A percentile compares a stretch with the other conserved stretches of the same genome.
Evolutionary conservation across 2,329 filamentous ascomycete species (phyloP).

Genomic region (Akanthomyces muscarius): DNA sequence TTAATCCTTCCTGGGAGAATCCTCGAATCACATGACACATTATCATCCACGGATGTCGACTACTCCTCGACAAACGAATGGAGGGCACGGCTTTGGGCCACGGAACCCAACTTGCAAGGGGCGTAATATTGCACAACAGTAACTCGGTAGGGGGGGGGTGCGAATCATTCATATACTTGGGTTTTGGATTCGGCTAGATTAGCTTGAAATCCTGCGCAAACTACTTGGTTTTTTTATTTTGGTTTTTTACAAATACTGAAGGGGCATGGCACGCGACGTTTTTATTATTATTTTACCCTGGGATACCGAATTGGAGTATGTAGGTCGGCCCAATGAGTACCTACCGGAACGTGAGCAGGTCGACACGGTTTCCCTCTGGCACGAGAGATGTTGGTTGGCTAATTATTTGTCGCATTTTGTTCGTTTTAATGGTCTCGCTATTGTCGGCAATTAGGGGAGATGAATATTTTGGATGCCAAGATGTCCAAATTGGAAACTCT

Average conservation of each 20-base stretch:
- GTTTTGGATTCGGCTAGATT: neutral
- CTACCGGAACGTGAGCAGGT: neutral
- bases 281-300: neutral
- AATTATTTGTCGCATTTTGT: neutral
- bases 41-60: neutral
- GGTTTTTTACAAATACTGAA: neutral
- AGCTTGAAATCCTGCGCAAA: neutral
- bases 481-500: neutral
- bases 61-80: neutral
- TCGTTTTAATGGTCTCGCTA: neutral
- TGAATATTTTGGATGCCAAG: neutral
- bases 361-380: neutral
- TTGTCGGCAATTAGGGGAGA: neutral
- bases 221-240: neutral
- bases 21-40: too few species aligned
- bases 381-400: slow-evolving; percentile 1
- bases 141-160: neutral
- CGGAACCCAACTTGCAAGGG: slow-evolving; percentile 14
- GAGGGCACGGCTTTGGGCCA: neutral
- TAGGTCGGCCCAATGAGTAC: neutral
- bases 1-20: too few species aligned
- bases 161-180: neutral
- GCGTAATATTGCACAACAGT: slow-evolving; percentile 10
- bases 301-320: neutral
- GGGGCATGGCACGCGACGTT: slow-evolving; percentile 5